Percentiles rank a stretch among this genome's conserved stretches.
Evolutionary conservation across 2,329 filamentous ascomycete genomes (phyloP).

Genomic region (Leptographium lundbergii): DNA sequence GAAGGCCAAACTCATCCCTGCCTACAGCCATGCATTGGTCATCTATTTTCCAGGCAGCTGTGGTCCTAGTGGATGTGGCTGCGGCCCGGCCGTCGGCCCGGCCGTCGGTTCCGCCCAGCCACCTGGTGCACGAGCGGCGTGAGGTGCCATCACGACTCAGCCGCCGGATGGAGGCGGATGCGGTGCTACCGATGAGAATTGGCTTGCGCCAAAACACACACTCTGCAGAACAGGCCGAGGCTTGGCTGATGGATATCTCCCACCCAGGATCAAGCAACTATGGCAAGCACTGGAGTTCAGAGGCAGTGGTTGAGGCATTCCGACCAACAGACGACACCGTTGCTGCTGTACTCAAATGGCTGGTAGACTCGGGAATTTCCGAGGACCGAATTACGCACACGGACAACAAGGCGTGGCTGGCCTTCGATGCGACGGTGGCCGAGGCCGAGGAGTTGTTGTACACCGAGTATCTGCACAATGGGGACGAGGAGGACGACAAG

Average conservation of each 20-base stretch:
- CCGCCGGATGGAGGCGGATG: neutral
- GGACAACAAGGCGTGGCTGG: slow-evolving; percentile 11
- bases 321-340: slow-evolving; percentile 20
- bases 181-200: slow-evolving; percentile 7
- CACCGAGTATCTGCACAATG: slow-evolving; percentile 7
- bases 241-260: slow-evolving; percentile 6
- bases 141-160: neutral
- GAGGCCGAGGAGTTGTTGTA: slow-evolving; percentile 12
- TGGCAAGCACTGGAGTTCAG: slow-evolving; percentile 22
- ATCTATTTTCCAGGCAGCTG: neutral
- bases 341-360: slow-evolving; percentile 19
- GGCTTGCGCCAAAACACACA: slow-evolving; percentile 1
- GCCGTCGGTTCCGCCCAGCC: neutral
- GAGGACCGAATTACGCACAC: neutral
- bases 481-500: neutral
- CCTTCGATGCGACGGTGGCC: slow-evolving; percentile 12
- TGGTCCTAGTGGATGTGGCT: neutral
- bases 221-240: neutral
- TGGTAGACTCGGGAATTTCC: slow-evolving; percentile 16
- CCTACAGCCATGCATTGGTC: neutral
- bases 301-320: slow-evolving; percentile 23
- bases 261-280: slow-evolving; percentile 17
- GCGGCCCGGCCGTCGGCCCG: neutral
- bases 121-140: slow-evolving; percentile 5
- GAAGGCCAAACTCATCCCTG: too few relatives aligned